phyloP scores from a whole-genome alignment of 2,329 filamentous ascomycete species.

The Torrubiella hemipterigena region DNA sequence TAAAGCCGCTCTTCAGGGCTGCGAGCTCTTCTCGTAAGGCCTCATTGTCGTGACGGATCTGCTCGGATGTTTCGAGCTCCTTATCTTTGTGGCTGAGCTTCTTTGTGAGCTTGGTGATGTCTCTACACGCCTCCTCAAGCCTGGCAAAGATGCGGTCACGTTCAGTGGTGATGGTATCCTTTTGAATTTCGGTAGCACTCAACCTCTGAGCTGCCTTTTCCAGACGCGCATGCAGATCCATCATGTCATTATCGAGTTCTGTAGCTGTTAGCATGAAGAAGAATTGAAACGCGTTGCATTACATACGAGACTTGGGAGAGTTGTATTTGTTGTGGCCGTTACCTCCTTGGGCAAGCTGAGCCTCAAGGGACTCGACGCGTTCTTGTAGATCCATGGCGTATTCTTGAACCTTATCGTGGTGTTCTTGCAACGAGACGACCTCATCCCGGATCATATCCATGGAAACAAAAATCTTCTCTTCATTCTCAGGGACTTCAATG shows the following conservation, averaged over 20 bases:
- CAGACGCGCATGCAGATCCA: constrained; percentile 44
- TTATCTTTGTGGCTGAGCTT: constrained; percentile 28
- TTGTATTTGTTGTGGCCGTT: constrained; percentile 12
- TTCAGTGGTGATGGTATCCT: constrained; percentile 49
- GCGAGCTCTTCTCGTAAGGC: constrained; percentile 27
- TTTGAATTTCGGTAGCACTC: constrained; percentile 50
- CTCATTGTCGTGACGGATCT: constrained; percentile 25
- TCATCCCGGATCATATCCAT: constrained; percentile 51
- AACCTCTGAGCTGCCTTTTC: constrained; percentile 51
- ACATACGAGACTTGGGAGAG: constrained; percentile 4
- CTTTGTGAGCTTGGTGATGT: constrained; percentile 36
- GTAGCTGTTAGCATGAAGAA: too few relatives aligned
- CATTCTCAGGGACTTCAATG: constrained; percentile 37
- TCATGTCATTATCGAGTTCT: constrained; percentile 6
- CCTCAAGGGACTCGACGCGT: constrained; percentile 37
- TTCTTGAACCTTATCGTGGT: constrained; percentile 41
- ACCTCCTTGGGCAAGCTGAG: constrained; percentile 29
- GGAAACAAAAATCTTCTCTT: constrained; percentile 46
- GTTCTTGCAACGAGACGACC: constrained; percentile 41
- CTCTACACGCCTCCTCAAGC: constrained; percentile 47
- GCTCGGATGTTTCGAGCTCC: constrained; percentile 27
- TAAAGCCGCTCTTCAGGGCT: constrained; percentile 27
- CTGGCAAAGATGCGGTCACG: constrained; percentile 53
- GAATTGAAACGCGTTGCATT: neutral
- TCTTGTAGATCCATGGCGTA: constrained; percentile 41